Evolutionary conservation across 441 rosid genomes (phyloP).

Genomic region (Geranium incanum): DNA sequence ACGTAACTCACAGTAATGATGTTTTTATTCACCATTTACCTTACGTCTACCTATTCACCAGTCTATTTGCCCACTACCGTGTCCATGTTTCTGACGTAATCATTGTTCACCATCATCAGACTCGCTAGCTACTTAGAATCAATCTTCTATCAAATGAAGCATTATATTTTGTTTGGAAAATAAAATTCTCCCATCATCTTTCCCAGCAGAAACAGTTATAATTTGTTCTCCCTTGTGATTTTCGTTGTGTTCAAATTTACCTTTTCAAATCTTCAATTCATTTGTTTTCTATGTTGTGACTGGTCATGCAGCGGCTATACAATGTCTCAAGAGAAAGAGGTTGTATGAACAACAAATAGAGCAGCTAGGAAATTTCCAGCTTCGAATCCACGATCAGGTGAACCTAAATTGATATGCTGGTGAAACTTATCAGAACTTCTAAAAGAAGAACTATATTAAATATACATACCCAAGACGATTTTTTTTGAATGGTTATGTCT

Average conservation of each 20-base stretch:
- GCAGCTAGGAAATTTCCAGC: constrained; percentile 84
- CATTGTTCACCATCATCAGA: neutral
- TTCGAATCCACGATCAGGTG: constrained; percentile 92
- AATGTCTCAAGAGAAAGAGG: constrained; percentile 86
- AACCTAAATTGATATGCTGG: constrained; percentile 3
- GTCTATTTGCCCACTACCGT: too few species aligned
- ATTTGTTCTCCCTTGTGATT: neutral
- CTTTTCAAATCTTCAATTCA: neutral
- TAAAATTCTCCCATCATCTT: neutral
- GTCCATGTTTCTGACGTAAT: neutral
- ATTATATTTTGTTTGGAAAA: too few species aligned
- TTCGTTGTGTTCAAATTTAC: neutral
- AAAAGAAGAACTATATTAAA: too few species aligned
- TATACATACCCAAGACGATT: neutral
- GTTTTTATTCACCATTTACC: too few species aligned
- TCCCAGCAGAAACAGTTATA: neutral
- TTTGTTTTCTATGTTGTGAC: too few species aligned
- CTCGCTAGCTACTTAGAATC: neutral
- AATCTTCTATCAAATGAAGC: neutral
- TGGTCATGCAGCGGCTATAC: constrained; percentile 71
- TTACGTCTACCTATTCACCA: too few species aligned
- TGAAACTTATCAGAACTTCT: neutral
- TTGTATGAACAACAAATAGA: constrained; percentile 86
- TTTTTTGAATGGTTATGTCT: neutral
- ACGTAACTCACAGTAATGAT: too few species aligned